These are phyloP conservation scores for Thyridium curvatum DNA, from an alignment of 2,329 filamentous ascomycete genomes.

Conservation along the genomic window DNA sequence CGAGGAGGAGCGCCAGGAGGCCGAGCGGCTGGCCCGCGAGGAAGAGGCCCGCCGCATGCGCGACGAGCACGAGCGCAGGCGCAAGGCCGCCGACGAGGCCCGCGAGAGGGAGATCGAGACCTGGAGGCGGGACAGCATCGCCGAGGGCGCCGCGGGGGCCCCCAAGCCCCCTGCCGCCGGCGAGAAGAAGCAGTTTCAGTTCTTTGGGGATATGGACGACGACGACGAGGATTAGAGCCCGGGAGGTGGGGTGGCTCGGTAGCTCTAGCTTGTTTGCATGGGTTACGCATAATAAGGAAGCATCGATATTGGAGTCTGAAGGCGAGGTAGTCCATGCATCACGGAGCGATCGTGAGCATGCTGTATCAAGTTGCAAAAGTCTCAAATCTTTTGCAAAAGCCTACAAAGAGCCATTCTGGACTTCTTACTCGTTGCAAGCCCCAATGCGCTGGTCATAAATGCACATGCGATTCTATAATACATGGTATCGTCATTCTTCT, in stretches of 20 bases:
- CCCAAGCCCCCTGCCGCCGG: background rate
- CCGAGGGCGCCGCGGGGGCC: constrained; percentile 12
- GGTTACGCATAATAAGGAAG: no score
- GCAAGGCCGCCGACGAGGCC: background rate
- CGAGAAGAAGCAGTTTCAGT: constrained; percentile 49
- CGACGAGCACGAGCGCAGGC: constrained; percentile 75
- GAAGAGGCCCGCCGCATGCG: constrained; percentile 92
- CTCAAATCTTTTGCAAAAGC: background rate
- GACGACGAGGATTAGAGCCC: constrained; percentile 36
- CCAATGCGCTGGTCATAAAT: background rate
- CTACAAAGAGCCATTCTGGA: no score
- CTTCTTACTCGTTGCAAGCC: background rate
- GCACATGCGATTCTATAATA: constrained; percentile 1
- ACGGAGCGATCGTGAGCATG: no score
- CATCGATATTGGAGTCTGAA: no score
- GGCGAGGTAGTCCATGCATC: no score
- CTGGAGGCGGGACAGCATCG: constrained; percentile 31
- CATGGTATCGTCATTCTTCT: constrained; percentile 9
- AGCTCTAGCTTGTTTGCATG: no score
- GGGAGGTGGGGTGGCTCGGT: no score
- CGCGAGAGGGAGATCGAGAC: constrained; percentile 19
- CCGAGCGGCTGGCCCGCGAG: constrained; percentile 43
- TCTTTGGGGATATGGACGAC: constrained; percentile 41
- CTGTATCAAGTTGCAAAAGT: background rate
- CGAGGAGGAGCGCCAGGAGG: constrained; percentile 43